Evolutionary conservation across 2,329 filamentous ascomycete genomes (phyloP).

Genomic region (Dryadomyces quercivorus): DNA sequence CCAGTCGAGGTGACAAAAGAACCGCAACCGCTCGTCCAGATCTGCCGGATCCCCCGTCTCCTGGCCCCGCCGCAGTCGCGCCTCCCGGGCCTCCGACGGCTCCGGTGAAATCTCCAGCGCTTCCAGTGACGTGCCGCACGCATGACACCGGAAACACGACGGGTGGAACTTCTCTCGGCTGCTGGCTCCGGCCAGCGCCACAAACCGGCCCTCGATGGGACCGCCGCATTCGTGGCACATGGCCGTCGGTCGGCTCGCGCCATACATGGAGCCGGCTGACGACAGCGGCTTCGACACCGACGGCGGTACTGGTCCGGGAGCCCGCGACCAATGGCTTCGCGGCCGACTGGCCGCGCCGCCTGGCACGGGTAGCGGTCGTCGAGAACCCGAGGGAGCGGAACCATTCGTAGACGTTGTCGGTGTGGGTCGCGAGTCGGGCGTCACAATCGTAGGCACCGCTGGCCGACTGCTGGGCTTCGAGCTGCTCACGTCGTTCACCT

Average conservation of each 20-base stretch:
- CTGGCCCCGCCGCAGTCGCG: slow-evolving; percentile 56
- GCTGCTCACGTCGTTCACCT: slow-evolving; percentile 15
- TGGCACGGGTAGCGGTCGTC: slow-evolving; percentile 37
- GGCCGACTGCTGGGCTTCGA: slow-evolving; percentile 12
- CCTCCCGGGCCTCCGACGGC: slow-evolving; percentile 57
- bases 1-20: slow-evolving; percentile 98
- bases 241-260: slow-evolving; percentile 43
- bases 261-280: not conserved
- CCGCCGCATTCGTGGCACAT: slow-evolving; percentile 74
- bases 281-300: not conserved
- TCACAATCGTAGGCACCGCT: slow-evolving; percentile 28
- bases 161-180: slow-evolving; percentile 63
- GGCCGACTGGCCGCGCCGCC: slow-evolving; percentile 21
- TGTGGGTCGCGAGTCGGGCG: slow-evolving; percentile 25
- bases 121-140: slow-evolving; percentile 79
- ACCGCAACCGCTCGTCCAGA: slow-evolving; percentile 61
- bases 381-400: slow-evolving; percentile 16
- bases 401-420: slow-evolving; percentile 17
- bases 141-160: slow-evolving; percentile 80
- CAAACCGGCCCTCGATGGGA: slow-evolving; percentile 81
- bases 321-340: slow-evolving; percentile 49
- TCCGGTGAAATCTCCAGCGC: slow-evolving; percentile 95
- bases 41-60: slow-evolving; percentile 53
- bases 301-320: slow-evolving; percentile 23
- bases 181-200: slow-evolving; percentile 48